Percentiles rank a stretch among this genome's conserved stretches.
Evolutionary conservation across 2,329 filamentous ascomycete genomes (phyloP).

Genomic region (Hirsutella rhossiliensis): DNA sequence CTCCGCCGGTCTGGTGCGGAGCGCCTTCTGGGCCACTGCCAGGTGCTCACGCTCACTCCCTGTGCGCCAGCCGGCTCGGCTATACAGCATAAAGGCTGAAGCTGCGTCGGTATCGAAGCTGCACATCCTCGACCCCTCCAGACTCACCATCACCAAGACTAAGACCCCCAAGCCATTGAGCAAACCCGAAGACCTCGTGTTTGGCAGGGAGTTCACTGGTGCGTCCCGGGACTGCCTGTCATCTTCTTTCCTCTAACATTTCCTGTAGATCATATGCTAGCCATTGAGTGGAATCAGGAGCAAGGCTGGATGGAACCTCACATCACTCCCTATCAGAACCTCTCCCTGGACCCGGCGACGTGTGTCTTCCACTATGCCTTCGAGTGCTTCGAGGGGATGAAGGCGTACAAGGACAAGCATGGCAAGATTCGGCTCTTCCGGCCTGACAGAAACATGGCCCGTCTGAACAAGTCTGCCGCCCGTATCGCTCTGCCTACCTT

Average conservation of each 20-base stretch:
- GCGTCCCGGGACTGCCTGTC: background rate
- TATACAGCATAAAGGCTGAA: constrained; percentile 41
- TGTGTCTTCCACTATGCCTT: constrained; percentile 99
- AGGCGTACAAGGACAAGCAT: constrained; percentile 84
- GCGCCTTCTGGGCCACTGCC: constrained; percentile 20
- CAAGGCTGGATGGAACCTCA: constrained; percentile 73
- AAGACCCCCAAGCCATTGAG: constrained; percentile 60
- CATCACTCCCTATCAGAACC: constrained; percentile 92
- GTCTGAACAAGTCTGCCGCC: constrained; percentile 80
- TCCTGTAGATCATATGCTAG: constrained; percentile 81
- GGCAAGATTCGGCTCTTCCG: constrained; percentile 80
- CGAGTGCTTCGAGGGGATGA: constrained; percentile 98
- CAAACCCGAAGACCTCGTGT: constrained; percentile 73
- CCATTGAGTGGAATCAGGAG: constrained; percentile 79
- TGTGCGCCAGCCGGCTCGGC: constrained; percentile 16
- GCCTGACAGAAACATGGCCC: constrained; percentile 91
- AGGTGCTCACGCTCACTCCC: constrained; percentile 23
- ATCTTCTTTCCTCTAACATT: background rate
- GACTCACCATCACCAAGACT: constrained; percentile 64
- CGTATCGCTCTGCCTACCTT: constrained; percentile 91
- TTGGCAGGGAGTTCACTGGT: constrained; percentile 88
- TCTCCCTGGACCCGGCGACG: constrained; percentile 87
- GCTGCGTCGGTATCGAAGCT: constrained; percentile 40
- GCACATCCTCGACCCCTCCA: constrained; percentile 62
- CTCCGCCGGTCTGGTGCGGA: constrained; percentile 16